Percentiles rank a stretch among this genome's conserved stretches.
Evolutionary conservation across 495 filamentous ascomycete genomes (phyloP).

Genomic region (Chlorociboria aeruginascens): DNA sequence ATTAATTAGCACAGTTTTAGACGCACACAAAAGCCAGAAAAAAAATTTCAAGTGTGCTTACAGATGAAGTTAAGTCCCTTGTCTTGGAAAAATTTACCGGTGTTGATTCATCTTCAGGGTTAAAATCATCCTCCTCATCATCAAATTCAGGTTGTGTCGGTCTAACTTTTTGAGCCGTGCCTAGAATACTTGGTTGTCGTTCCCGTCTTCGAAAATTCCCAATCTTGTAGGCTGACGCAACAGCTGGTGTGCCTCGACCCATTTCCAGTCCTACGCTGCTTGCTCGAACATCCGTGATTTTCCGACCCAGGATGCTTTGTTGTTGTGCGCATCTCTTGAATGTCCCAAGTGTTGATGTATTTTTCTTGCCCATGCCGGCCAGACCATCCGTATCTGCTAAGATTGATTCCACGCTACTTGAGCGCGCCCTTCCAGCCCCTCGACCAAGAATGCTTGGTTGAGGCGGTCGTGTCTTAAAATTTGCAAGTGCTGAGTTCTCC

Average conservation of each 20-base stretch:
- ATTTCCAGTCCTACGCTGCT: slow-evolving; percentile 13
- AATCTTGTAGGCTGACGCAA: slow-evolving; percentile 10
- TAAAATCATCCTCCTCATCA: slow-evolving; percentile 46
- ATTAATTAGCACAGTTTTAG: too few relatives aligned
- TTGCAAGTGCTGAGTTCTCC: slow-evolving; percentile 11
- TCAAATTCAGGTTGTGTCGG: slow-evolving; percentile 32
- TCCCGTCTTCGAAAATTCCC: slow-evolving; percentile 27
- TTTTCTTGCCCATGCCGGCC: slow-evolving; percentile 8
- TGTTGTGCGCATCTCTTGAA: slow-evolving; percentile 2
- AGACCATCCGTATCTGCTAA: slow-evolving; percentile 12
- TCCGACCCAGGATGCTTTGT: slow-evolving; percentile 5
- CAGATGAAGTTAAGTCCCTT: slow-evolving; percentile 3
- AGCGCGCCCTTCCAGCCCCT: slow-evolving; percentile 7
- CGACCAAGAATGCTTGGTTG: slow-evolving; percentile 10
- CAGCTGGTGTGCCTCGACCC: slow-evolving; percentile 11
- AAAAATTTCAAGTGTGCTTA: too few relatives aligned
- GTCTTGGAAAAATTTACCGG: slow-evolving; percentile 36
- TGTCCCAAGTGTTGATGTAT: slow-evolving; percentile 1
- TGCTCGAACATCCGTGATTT: not conserved
- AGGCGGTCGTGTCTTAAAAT: not conserved
- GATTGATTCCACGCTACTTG: slow-evolving; percentile 18
- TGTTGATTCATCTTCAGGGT: slow-evolving; percentile 55
- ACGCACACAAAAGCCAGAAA: too few relatives aligned
- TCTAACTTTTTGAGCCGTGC: slow-evolving; percentile 42
- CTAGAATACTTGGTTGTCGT: slow-evolving; percentile 31